These are phyloP conservation scores for Zygoascus ofunaensis DNA, from an alignment of 805 yeast genomes.

Conservation along the genomic window DNA sequence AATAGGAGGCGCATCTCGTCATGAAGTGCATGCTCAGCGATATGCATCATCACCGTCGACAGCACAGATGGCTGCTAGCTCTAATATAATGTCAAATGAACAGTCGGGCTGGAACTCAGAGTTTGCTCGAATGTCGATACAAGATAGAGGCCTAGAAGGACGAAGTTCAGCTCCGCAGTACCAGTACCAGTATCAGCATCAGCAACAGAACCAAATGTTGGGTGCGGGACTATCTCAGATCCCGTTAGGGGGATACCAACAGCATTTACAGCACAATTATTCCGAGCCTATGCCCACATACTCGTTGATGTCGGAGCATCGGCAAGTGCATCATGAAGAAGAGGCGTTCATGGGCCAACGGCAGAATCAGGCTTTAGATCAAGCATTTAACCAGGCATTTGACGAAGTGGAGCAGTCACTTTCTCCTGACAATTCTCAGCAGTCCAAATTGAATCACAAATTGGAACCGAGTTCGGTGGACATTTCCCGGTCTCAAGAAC, in stretches of 20 bases:
- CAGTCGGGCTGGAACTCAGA: slow-evolving; percentile 10
- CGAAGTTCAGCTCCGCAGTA: not conserved
- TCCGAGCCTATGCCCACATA: not conserved
- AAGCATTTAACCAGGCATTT: slow-evolving; percentile 20
- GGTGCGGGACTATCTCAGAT: no score
- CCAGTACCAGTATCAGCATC: not conserved
- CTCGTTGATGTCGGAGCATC: slow-evolving; percentile 16
- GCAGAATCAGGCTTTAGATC: slow-evolving; percentile 6
- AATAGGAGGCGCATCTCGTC: no score
- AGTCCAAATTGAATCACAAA: not conserved
- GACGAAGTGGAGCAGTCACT: slow-evolving; percentile 17
- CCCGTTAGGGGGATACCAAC: no score
- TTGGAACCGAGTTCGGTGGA: not conserved
- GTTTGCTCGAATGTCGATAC: slow-evolving; percentile 10
- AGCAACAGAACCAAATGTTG: not conserved
- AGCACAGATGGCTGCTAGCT: no score
- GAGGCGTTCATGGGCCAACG: no score
- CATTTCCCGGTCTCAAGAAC: no score
- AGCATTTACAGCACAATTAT: no score
- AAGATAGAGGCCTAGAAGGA: not conserved
- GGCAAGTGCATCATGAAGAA: slow-evolving; percentile 17
- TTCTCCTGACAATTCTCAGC: not conserved
- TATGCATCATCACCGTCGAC: no score
- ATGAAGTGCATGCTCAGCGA: no score
- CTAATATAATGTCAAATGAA: no score